Base-by-base conservation (phyloP, 2,329 filamentous ascomycete species). In the Tolypocladium album region DNA sequence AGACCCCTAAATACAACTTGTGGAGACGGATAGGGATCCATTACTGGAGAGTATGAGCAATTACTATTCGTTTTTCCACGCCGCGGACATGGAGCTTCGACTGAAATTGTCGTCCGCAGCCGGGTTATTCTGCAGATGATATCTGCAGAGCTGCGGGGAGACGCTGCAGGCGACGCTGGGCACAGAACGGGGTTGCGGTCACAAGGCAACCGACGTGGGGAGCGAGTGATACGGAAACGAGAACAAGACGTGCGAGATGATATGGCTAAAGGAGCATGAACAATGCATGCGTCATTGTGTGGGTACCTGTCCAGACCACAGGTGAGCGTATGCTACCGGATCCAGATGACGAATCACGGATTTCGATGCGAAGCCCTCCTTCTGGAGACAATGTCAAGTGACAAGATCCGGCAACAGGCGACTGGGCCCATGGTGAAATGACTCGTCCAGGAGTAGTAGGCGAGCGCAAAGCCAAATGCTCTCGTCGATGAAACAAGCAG, bases 111-210 rank as follows among this genome's bases (percentile, higher is more conserved):
- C 52, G 50, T 52, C 31, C 55, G 58, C 58, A 59, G 58, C 52
- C 45, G 50, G 6, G 52, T 47, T 13, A 22, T 39, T 39, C 58
- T n/a, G 42, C 58, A 59, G 47, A 38, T 45, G 55, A 42, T 55
- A 59, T 55, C 50, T 55, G 58, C 45, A 53, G 39, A 43, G 52
- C 55, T 55, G 50, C 39, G 50, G 58, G 58, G 50, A 42, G n/a
- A 17, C 38, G 53, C 20, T 43, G 38, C 50, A 55, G 9, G 50
- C 27, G 27, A n/a, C 24, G 24, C 43, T 55, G 17, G 57, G 38
- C 57, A 31, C 47, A 11, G 56, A 24, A 34, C 24, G n/a, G 9
- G 24, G 17, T 57, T 36, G 50, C 4, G 8, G 39, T 57, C 20
- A 17, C 55, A 56, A 38, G 15, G 39, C 24, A 27, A 40, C 38